Conservation (phyloP, 2,329 filamentous ascomycete genomes). For the Fusarium camptoceras region DNA sequence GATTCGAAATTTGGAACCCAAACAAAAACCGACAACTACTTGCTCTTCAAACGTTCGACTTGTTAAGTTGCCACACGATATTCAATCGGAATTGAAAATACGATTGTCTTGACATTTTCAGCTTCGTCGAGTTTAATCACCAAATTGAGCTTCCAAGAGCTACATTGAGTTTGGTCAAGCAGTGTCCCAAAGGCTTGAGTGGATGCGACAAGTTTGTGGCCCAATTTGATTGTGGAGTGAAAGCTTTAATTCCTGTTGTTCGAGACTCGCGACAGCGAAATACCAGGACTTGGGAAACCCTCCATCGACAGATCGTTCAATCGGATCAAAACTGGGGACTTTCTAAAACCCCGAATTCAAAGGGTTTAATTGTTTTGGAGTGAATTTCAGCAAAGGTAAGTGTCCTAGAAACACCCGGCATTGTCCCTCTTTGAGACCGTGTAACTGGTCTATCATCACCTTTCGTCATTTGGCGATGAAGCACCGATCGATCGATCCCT, state of each 20-base stretch:
- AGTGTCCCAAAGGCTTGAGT: not conserved
- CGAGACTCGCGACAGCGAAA: constrained; percentile 3
- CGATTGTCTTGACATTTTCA: not conserved
- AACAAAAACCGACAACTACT: not conserved
- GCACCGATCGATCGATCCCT: constrained; percentile 52
- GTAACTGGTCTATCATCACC: constrained; percentile 24
- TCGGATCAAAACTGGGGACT: not conserved
- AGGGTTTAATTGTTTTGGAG: constrained; percentile 1
- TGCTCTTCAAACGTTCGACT: not conserved
- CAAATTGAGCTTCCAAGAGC: constrained; percentile 3
- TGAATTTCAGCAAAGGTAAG: constrained; percentile 30
- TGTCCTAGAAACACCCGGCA: constrained; percentile 16
- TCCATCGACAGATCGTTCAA: not conserved
- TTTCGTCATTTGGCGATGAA: constrained; percentile 45
- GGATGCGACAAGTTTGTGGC: constrained; percentile 4
- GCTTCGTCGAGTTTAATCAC: not conserved
- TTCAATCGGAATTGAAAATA: not conserved
- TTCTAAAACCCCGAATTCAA: not conserved
- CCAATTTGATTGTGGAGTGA: constrained; percentile 24
- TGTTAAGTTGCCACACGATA: not conserved
- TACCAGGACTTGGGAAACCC: not conserved
- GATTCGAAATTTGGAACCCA: not conserved
- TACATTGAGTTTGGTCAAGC: not conserved
- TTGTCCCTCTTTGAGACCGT: constrained; percentile 21
- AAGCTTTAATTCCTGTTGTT: constrained; percentile 8